These are phyloP conservation scores for Mycena haematopus DNA, from an alignment of 768 basidiomycete species.

Conservation along the genomic window DNA sequence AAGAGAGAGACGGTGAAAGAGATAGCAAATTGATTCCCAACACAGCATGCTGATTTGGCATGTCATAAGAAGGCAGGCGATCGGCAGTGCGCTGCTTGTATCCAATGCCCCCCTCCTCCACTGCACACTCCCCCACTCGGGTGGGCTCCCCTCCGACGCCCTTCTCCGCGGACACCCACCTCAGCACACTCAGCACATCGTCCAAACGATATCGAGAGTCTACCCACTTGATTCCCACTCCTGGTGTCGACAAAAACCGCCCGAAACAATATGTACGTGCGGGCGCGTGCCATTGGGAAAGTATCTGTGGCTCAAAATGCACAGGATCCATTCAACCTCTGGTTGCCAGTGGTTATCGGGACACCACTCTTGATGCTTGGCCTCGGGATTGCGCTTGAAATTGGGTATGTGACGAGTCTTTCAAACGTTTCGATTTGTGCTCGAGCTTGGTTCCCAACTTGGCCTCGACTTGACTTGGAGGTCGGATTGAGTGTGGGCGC, in stretches of 20 bases:
- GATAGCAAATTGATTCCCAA: constrained; percentile 2
- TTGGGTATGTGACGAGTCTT: constrained; percentile 38
- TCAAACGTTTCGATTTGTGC: not conserved
- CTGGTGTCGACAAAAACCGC: constrained; percentile 40
- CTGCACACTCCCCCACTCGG: constrained; percentile 9
- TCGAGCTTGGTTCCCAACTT: not conserved
- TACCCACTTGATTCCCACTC: constrained; percentile 56
- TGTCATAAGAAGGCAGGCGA: constrained; percentile 2
- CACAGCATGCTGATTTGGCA: constrained; percentile 25
- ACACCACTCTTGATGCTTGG: constrained; percentile 51
- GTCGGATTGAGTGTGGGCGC: no score
- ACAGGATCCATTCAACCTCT: constrained; percentile 45
- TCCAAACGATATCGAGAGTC: constrained; percentile 51
- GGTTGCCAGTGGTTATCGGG: constrained; percentile 44
- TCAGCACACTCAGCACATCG: constrained; percentile 23
- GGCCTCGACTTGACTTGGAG: not conserved
- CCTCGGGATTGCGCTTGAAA: constrained; percentile 55
- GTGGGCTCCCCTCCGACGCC: constrained; percentile 20
- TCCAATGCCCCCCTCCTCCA: constrained; percentile 11
- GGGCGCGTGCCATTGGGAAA: not conserved
- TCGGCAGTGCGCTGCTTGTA: constrained; percentile 9
- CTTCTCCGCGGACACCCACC: constrained; percentile 12
- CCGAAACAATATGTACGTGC: constrained; percentile 52
- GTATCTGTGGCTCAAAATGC: constrained; percentile 22
- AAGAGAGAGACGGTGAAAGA: no score